phyloP scores from a whole-genome alignment of 2,329 filamentous ascomycete species.

The Penicillium verrucosum region DNA sequence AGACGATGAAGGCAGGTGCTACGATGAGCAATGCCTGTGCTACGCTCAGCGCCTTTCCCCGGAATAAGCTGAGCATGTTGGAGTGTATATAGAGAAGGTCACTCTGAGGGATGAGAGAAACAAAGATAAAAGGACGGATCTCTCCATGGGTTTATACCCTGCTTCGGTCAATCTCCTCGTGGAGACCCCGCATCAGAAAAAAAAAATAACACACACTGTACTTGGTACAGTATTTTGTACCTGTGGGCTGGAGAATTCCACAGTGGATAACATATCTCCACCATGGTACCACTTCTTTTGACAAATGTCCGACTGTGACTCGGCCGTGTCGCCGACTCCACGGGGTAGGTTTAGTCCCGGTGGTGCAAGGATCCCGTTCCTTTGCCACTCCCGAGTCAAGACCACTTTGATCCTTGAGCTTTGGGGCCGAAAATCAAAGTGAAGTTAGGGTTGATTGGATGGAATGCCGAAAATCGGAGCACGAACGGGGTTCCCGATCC shows the following conservation, averaged over 20 bases:
- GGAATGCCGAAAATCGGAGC: not conserved
- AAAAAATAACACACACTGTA: not conserved
- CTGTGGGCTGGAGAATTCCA: not conserved
- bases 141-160: conserved; percentile 5
- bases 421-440: not conserved
- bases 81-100: not conserved
- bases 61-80: conserved; percentile 10
- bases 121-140: not conserved
- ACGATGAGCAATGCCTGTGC: conserved; percentile 35
- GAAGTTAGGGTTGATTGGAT: not conserved
- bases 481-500: not conserved
- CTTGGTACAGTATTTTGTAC: not conserved
- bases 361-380: not conserved
- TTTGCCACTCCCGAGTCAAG: conserved; percentile 4
- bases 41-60: conserved; percentile 17
- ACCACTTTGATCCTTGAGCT: not conserved
- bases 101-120: conserved; percentile 1
- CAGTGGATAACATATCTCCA: not conserved
- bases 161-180: not conserved
- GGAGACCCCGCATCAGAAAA: conserved; percentile 18
- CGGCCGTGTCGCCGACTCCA: conserved; percentile 7
- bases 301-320: conserved; percentile 3
- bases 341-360: conserved; percentile 2
- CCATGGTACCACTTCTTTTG: not conserved
- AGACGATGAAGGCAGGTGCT: conserved; percentile 22